phyloP scores from a whole-genome alignment of 1,284 basidiomycete genomes.

The Ceratobasidium sp. region DNA sequence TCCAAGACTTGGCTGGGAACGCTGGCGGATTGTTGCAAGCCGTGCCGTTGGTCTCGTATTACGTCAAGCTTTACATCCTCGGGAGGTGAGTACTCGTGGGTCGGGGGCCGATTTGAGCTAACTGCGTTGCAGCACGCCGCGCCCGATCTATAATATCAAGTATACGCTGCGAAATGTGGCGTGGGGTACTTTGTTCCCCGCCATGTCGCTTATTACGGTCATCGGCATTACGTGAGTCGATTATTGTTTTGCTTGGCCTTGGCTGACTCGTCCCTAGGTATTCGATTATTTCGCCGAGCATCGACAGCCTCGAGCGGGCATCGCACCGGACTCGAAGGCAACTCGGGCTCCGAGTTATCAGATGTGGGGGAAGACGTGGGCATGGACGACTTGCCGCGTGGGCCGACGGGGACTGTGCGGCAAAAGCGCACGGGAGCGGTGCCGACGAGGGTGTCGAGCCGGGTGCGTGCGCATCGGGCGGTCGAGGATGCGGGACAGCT shows the following conservation, averaged over 20 bases:
- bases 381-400: conserved; percentile 13
- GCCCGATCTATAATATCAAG: conserved; percentile 56
- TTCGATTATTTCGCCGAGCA: conserved; percentile 92
- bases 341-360: conserved; percentile 32
- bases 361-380: conserved; percentile 14
- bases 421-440: conserved; percentile 16
- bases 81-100: conserved; percentile 57
- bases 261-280: conserved; percentile 66
- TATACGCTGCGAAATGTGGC: conserved; percentile 63
- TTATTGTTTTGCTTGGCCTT: conserved; percentile 48
- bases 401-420: conserved; percentile 36
- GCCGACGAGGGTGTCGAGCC: conserved; percentile 35
- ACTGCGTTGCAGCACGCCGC: conserved; percentile 59
- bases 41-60: conserved; percentile 72
- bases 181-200: conserved; percentile 88
- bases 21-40: conserved; percentile 70
- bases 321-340: conserved; percentile 6
- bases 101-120: conserved; percentile 57
- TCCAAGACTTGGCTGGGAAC: conserved; percentile 57
- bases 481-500: conserved; percentile 17
- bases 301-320: conserved; percentile 78
- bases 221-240: conserved; percentile 48
- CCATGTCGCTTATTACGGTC: conserved; percentile 50
- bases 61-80: conserved; percentile 68
- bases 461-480: conserved; percentile 27